Base-by-base conservation (phyloP, 257 asterid genomes). In the Solanum infundibuliforme region DNA sequence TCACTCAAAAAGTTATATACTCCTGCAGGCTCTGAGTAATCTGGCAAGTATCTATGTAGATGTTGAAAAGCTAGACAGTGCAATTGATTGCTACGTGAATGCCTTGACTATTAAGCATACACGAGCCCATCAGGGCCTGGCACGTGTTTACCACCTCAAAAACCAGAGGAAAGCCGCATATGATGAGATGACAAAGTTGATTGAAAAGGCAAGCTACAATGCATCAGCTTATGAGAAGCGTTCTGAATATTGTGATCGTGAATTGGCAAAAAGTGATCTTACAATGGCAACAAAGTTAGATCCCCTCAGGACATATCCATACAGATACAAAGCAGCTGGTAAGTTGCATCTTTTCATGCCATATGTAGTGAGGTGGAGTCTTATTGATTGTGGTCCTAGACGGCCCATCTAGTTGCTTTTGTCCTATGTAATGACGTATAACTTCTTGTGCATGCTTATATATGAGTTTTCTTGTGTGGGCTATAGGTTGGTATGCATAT, bases 211-310 rank as follows among this genome's bases (percentile, higher is more conserved):
- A 21, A 88, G 92, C 83, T 90, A 93, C 87, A 94, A 92, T 89
- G 99, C 99, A 66, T 97, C 99, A 4, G 99, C 99, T 32, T 97
- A 96, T 85, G 99, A 97, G 91, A 95, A 97, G 88, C 98, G 99
- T 13, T 95, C 99, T 0, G 99, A 95, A 43, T 95, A 95, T 87
- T 93, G 99, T 90, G 99, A 97, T 84, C 95, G 96, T 32, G 99
- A 97, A 81, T 91, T 93, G 98, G 99, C 99, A 6, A 94, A 92
- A 92, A 92, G 90, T 85, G 99, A 97, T 89, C 98, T 97, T 91
- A 90, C 90, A 89, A 94, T 93, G 94, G 98, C 96, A 7, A 93
- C 99, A 34, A 91, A 91, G 83, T 87, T 95, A 79, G 99, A 97
- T 88, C 99, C 99, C 81, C 89, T 97, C 46, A 91, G 99, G 88